These are phyloP conservation scores for Sistotremastrum suecicum DNA, from an alignment of 768 basidiomycete species.

Conservation along the genomic window DNA sequence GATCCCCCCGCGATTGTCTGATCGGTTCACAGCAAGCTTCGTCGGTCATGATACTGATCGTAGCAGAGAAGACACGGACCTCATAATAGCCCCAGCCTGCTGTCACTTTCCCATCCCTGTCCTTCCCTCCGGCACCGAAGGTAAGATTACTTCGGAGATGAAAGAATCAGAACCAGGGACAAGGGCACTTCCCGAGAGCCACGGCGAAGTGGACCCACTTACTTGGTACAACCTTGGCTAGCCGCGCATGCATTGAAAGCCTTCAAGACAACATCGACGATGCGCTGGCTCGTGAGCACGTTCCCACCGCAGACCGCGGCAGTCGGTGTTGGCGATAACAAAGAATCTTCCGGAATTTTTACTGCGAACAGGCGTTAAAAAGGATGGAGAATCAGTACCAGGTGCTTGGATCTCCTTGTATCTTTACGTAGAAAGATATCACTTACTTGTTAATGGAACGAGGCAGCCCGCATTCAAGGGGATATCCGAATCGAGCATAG, in stretches of 20 bases:
- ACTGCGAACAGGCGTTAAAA: constrained; percentile 27
- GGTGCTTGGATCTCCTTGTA: neutral
- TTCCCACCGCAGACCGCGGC: constrained; percentile 92
- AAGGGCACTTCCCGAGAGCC: too few species aligned
- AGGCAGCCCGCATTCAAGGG: constrained; percentile 92
- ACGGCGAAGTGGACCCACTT: constrained; percentile 13
- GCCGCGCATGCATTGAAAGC: constrained; percentile 88
- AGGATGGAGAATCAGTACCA: constrained; percentile 5
- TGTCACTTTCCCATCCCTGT: constrained; percentile 55
- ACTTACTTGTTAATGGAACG: constrained; percentile 65
- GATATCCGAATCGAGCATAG: constrained; percentile 77
- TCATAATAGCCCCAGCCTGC: constrained; percentile 89
- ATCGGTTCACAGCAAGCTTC: constrained; percentile 5
- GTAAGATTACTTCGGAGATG: constrained; percentile 53
- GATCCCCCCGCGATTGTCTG: constrained; percentile 92
- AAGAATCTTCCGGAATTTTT: constrained; percentile 61
- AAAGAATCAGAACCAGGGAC: too few species aligned
- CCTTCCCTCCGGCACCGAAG: constrained; percentile 82
- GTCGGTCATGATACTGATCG: neutral
- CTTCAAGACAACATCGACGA: constrained; percentile 86
- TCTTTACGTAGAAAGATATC: neutral
- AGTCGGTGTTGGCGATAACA: constrained; percentile 70
- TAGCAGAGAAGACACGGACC: constrained; percentile 19
- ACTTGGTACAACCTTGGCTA: constrained; percentile 92
- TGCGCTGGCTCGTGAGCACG: constrained; percentile 82